Base-by-base conservation (phyloP, 2,329 filamentous ascomycete species). In the Dryadomyces quercivorus region DNA sequence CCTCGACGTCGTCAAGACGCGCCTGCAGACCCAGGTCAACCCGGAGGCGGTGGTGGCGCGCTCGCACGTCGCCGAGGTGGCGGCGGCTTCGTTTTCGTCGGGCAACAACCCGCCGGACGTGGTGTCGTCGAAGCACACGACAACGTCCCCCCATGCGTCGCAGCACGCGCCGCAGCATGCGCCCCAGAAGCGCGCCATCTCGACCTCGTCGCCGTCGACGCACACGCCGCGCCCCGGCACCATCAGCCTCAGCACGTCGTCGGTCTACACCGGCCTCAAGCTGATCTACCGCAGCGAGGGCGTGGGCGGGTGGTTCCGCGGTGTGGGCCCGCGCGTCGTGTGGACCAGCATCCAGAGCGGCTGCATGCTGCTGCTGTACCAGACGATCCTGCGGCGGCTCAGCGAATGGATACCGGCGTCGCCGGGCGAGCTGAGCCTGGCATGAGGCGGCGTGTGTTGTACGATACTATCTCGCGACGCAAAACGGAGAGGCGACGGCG, bases 261-360 rank as follows among this genome's bases (percentile, higher is more conserved):
- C 91, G 0, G 86, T 97, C 51, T 75, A 92, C 53, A 89, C 81
- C 2, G 93, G 92, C 1, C 71, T 98, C 42, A 82, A 77, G 61
- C 78, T 95, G 60, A 94, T 98, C 63, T 98, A 97, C 71, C 82
- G 80, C 61, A 88, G 86, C 6, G 93, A 98, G 70, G 93, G 93
- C 1, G 62, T 97, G 16, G 80, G 79, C 2, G 94, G 93, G 1
- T 94, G 89, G 84, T 98, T 98, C 70, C 82, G 93, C 56, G 93
- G 93, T 26, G 92, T 98, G 1, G 92, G 92, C 0, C 93, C 93
- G 1, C 81, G 93, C 53, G 85, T 85, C 55, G 88, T 97, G 15
- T 98, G 93, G 93, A 98, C 93, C 21, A 95, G 92, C 64, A 88
- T 97, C 56, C 93, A 98, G 73, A 95, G 88, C 64, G 88, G 91